Evolutionary conservation across 345 rosid species (phyloP), one percentile per base, ranked within the genome.

Genomic region (Angophora floribunda): DNA sequence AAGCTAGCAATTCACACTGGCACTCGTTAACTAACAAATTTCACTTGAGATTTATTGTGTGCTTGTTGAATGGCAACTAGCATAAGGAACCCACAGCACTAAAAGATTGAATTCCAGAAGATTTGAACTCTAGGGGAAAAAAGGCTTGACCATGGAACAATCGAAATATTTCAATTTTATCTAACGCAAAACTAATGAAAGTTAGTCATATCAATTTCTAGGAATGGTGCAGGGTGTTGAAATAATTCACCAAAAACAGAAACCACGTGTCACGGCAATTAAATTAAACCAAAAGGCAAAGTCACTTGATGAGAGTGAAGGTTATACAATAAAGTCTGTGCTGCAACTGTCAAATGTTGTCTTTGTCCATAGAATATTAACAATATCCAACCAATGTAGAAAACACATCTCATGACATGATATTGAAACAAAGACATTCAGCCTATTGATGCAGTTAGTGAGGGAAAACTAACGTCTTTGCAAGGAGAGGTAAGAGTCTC

Each of bases 401-500:
- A 65, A 30, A 65, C 78, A 65, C 44, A 30, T 30, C 44, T 30
- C 45, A 17, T 36, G 47, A 70, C 45, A 70, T 32, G 12, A 36
- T 70, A 70, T 36, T 70, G 45, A 70, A 32, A 32, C 24, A 0
- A 41, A 32, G 80, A 70, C 47, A 70, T 70, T 24, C 47, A 70
- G 26, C 47, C 63, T 17, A 70, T 70, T 70, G 17, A 36, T 36
- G 13, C 80, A 70, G 17, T 8, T 36, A 36, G 44, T 9, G 80
- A 70, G 80, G 6, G 85, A 87, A 88, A 63, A 70, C 98, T 93
- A 92, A 96, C 99, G 95, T 95, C 94, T 96, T 97, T 50, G 98
- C 99, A 92, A 97, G 94, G 67, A 96, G 99, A 85, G 99, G 99
- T 89, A 97, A 90, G 88, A 97, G 95, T 86, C 99, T 94, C 65